A percentile compares a stretch with the other conserved stretches of the same genome.
Conservation (phyloP, 2,329 filamentous ascomycete genomes). For the Colletotrichum chlorophyti region DNA sequence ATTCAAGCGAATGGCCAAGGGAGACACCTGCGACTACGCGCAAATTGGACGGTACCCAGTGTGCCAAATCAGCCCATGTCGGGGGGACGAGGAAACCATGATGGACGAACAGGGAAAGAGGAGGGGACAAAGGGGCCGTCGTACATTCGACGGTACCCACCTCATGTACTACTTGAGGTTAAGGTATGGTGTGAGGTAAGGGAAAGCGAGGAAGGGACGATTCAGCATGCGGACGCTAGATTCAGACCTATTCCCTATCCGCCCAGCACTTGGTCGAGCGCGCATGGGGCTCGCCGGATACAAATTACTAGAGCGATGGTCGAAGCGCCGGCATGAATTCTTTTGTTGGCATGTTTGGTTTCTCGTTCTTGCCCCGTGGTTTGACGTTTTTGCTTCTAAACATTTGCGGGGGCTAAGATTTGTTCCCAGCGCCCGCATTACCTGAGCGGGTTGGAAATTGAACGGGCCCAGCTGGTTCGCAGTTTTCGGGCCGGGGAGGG, state of each 20-base stretch:
- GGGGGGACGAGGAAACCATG: not conserved
- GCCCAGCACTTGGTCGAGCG: constrained; percentile 20
- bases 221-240: constrained; percentile 1
- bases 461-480: too few relatives aligned
- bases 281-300: constrained; percentile 16
- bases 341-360: not conserved
- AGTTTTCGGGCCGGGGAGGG: too few relatives aligned
- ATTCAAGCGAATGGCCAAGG: not conserved
- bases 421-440: not conserved
- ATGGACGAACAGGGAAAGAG: not conserved
- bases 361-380: too few relatives aligned
- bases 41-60: not conserved
- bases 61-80: not conserved
- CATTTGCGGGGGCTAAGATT: not conserved
- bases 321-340: constrained; percentile 9
- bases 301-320: constrained; percentile 17
- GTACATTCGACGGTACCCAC: too few relatives aligned
- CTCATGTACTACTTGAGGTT: too few relatives aligned
- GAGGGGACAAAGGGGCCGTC: too few relatives aligned
- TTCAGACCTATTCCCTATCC: constrained; percentile 14
- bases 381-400: too few relatives aligned
- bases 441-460: too few relatives aligned
- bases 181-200: not conserved
- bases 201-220: not conserved
- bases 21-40: not conserved